These are phyloP conservation scores for Phlyctochytrium arcticum DNA, from an alignment of 192 early-diverging fungal species.

Conservation along the genomic window DNA sequence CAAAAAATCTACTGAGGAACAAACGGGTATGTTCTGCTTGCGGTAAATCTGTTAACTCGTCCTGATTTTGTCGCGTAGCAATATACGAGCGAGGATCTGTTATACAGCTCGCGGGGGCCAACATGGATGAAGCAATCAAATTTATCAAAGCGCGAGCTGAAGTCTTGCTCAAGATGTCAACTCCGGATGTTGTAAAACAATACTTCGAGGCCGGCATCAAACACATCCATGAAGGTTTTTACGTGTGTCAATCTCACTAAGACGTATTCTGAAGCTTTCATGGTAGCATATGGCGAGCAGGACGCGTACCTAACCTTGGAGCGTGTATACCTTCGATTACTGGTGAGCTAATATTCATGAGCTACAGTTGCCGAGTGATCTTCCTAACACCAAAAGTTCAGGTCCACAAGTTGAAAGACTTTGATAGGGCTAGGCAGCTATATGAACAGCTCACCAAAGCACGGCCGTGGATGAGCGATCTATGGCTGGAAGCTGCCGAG, in stretches of 20 bases:
- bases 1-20: too few species aligned
- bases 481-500: slow-evolving; percentile 18
- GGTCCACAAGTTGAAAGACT: slow-evolving; percentile 24
- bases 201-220: too few species aligned
- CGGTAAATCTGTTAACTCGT: too few species aligned
- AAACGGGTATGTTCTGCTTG: too few species aligned
- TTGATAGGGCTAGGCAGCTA: too few species aligned
- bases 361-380: too few species aligned
- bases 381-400: too few species aligned
- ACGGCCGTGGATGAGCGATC: slow-evolving; percentile 10
- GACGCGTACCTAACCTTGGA: slow-evolving; percentile 36
- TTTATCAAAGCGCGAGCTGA: slow-evolving; percentile 1
- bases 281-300: slow-evolving; percentile 4
- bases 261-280: neutral
- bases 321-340: slow-evolving; percentile 15
- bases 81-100: too few species aligned
- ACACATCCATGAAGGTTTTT: neutral
- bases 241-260: neutral
- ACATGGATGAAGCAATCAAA: slow-evolving; percentile 29
- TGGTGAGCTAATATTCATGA: slow-evolving; percentile 16
- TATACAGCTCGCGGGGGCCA: slow-evolving; percentile 2
- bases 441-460: slow-evolving; percentile 17
- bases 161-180: neutral
- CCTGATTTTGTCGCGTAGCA: too few species aligned
- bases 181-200: too few species aligned